A percentile compares a stretch with the other conserved stretches of the same genome.
Conservation (phyloP, 2,329 filamentous ascomycete species). For the Trichophyton schoenleinii region DNA sequence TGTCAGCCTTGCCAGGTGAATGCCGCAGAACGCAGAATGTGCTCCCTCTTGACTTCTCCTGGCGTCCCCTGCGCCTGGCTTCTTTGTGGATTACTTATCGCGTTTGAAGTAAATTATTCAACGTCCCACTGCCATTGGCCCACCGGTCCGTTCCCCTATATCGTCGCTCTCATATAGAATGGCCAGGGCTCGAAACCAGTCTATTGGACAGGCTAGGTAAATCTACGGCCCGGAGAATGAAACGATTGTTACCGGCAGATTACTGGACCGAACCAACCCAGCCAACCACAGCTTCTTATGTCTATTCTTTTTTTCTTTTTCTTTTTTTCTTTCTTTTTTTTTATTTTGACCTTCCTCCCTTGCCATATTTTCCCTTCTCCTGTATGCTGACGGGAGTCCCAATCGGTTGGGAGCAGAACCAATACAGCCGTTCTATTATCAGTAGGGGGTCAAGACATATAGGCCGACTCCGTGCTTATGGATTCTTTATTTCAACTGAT, state of each 20-base stretch:
- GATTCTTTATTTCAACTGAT: neutral
- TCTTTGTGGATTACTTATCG: neutral
- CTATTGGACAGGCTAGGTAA: constrained; percentile 1
- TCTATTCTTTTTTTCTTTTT: neutral
- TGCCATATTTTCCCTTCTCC: neutral
- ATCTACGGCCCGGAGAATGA: constrained; percentile 4
- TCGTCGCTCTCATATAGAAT: neutral
- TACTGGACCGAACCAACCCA: neutral
- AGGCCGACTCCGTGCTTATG: neutral
- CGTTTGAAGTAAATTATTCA: constrained; percentile 2
- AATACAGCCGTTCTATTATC: neutral
- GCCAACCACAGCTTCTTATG: neutral
- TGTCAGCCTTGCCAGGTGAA: neutral
- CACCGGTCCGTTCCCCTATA: neutral
- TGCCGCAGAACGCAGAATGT: neutral
- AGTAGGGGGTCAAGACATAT: neutral
- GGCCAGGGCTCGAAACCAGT: neutral
- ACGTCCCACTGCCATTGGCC: neutral
- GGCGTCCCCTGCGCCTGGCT: neutral
- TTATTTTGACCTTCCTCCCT: neutral
- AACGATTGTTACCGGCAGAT: constrained; percentile 2
- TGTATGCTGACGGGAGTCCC: neutral
- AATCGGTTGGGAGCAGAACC: neutral
- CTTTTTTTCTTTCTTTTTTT: neutral
- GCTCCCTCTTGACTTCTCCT: neutral